A percentile compares a stretch with the other conserved stretches of the same genome.
phyloP scores from a whole-genome alignment of 768 basidiomycete genomes.

The Auricularia sp. region DNA sequence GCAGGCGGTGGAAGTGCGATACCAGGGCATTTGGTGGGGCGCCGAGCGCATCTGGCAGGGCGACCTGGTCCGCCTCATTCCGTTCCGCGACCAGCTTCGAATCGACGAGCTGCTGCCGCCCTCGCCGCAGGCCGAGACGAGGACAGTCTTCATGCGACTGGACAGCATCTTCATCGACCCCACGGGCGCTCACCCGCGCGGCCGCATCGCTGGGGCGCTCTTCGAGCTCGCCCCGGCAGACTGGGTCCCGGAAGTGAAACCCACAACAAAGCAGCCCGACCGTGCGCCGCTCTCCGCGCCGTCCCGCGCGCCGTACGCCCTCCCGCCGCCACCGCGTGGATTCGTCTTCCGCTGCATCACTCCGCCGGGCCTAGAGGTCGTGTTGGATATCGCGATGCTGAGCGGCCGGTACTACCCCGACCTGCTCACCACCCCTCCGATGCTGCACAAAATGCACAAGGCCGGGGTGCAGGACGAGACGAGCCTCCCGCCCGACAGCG shows the following conservation, averaged over 20 bases:
- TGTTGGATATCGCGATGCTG: slow-evolving; percentile 59
- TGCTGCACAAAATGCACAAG: not conserved
- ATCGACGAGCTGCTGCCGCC: slow-evolving; percentile 12
- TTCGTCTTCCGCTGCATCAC: slow-evolving; percentile 64
- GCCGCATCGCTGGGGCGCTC: slow-evolving; percentile 59
- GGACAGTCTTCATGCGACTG: slow-evolving; percentile 64
- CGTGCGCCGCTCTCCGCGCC: slow-evolving; percentile 1
- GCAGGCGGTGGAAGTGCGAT: slow-evolving; percentile 37
- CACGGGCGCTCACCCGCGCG: slow-evolving; percentile 36
- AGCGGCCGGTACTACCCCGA: slow-evolving; percentile 75
- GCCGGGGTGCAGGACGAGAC: not conserved
- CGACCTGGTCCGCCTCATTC: slow-evolving; percentile 71
- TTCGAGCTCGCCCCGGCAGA: slow-evolving; percentile 72
- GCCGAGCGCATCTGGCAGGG: slow-evolving; percentile 81
- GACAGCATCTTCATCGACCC: slow-evolving; percentile 52
- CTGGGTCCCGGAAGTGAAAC: slow-evolving; percentile 32
- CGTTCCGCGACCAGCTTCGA: slow-evolving; percentile 14
- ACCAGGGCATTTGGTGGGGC: slow-evolving; percentile 85
- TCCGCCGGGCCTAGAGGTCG: slow-evolving; percentile 46
- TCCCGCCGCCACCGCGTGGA: slow-evolving; percentile 57
- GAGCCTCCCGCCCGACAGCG: not conserved
- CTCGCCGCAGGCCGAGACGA: slow-evolving; percentile 52
- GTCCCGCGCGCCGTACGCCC: slow-evolving; percentile 18
- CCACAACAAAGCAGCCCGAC: no score
- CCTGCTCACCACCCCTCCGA: slow-evolving; percentile 28